Evolutionary conservation across 768 basidiomycete species (phyloP).

Genomic region (Rhodotorula sphaerocarpa): DNA sequence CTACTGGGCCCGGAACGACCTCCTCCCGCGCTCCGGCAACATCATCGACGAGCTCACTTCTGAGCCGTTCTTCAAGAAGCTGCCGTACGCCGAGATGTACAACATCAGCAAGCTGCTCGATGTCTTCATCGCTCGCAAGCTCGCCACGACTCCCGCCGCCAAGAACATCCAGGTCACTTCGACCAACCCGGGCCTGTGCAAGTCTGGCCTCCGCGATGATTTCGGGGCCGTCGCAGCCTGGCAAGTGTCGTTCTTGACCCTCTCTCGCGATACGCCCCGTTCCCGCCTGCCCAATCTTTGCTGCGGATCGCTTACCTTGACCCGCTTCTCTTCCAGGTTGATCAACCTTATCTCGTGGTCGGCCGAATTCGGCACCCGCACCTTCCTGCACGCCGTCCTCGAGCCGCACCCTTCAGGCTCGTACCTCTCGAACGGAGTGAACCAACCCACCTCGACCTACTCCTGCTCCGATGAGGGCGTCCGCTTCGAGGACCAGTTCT

Average conservation of each 20-base stretch:
- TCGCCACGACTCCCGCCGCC: not conserved
- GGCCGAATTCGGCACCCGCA: not conserved
- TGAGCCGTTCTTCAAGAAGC: not conserved
- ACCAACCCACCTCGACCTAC: not conserved
- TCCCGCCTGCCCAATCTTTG: too few species aligned
- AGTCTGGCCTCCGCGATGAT: not conserved
- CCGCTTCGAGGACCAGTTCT: not conserved
- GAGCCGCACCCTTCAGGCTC: not conserved
- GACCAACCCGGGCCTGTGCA: not conserved
- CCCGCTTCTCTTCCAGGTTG: not conserved
- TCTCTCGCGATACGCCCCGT: too few species aligned
- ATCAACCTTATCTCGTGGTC: not conserved
- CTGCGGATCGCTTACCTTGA: too few species aligned
- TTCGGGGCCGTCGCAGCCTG: not conserved
- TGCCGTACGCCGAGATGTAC: not conserved
- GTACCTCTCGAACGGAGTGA: not conserved
- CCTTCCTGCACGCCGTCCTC: not conserved
- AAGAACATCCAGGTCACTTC: not conserved
- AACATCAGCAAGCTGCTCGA: not conserved
- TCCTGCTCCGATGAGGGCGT: not conserved
- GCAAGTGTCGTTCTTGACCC: not conserved
- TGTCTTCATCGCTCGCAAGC: not conserved
- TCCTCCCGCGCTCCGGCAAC: not conserved
- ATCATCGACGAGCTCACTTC: not conserved
- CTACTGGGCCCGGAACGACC: not conserved